phyloP scores from a whole-genome alignment of 768 basidiomycete genomes.

The Pisolithus marmoratus region DNA sequence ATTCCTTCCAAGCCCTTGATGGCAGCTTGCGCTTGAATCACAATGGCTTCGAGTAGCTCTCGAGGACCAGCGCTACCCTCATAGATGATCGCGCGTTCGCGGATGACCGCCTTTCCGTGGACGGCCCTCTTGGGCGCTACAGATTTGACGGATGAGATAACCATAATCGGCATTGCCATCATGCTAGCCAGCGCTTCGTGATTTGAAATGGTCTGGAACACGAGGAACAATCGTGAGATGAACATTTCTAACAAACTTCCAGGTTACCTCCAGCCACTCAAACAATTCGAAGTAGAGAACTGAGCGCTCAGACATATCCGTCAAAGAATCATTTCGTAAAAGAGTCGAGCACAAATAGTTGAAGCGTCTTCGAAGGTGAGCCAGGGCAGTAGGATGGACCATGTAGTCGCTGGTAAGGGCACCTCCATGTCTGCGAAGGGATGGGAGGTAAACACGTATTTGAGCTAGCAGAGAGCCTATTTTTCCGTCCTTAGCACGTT shows the following conservation, averaged over 20 bases:
- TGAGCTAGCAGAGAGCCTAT: conserved; percentile 62
- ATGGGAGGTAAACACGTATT: conserved; percentile 82
- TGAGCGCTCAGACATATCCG: conserved; percentile 89
- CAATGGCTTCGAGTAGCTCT: conserved; percentile 85
- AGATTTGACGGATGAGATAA: conserved; percentile 61
- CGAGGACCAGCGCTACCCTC: conserved; percentile 90
- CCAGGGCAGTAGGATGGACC: conserved; percentile 86
- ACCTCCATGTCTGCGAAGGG: conserved; percentile 67
- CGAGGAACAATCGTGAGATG: conserved; percentile 4
- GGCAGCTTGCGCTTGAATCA: conserved; percentile 89
- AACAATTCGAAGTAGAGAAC: conserved; percentile 85
- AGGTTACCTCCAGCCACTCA: conserved; percentile 82
- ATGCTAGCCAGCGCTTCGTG: conserved; percentile 92
- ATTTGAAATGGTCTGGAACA: conserved; percentile 77
- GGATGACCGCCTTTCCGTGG: conserved; percentile 44
- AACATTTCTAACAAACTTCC: not conserved
- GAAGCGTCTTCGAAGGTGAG: conserved; percentile 87
- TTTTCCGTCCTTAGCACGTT: conserved; percentile 66
- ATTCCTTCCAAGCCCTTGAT: conserved; percentile 77
- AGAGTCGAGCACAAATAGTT: conserved; percentile 83
- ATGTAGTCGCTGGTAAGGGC: conserved; percentile 84
- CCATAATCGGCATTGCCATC: conserved; percentile 98
- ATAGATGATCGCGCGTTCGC: conserved; percentile 81
- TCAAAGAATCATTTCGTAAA: conserved; percentile 84
- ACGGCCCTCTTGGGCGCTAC: conserved; percentile 51